Evolutionary conservation across 1,284 basidiomycete genomes (phyloP), one percentile per base, ranked within the genome.

Genomic region (Vanrija sp.): DNA sequence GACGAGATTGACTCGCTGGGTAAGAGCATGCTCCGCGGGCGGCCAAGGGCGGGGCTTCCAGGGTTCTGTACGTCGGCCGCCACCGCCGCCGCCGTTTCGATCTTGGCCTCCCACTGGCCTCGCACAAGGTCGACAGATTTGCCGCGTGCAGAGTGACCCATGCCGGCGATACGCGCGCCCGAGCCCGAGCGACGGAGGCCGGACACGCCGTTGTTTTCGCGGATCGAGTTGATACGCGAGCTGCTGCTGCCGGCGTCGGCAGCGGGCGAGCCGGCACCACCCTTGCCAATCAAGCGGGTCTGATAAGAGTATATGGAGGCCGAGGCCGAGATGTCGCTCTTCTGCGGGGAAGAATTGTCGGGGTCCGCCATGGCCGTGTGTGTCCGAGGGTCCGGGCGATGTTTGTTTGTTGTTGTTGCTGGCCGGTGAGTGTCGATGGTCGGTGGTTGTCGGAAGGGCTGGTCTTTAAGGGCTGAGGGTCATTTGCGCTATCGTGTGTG

Each of bases 61-160:
- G 31, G 31, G 31, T 31, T 31, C 31, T 31, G 31, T 14, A 31
- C 31, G 31, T 44, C 31, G 2, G 49, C 47, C 4, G 20, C 31
- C 3, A 42, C 37, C 0, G 31, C 23, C 7, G 52, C 46, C 19
- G 62, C 59, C 1, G 63, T 54, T 45, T 65, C 61, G 39, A 73
- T 73, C 58, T 70, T 71, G 1, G 65, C 65, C 50, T 74, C 68
- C 72, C 72, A 74, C 57, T 69, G 63, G 3, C 60, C 61, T 16
- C 71, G 55, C 7, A 66, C 71, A n/a, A 64, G 49, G 51, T 69
- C 68, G 20, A 74, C 67, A 0, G 68, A 69, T 53, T 65, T 66
- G 38, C 54, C 57, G 18, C 57, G 47, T 35, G 57, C 51, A 2
- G 64, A 20, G 53, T 48, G 22, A 49, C 48, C 9, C 47, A 23